A percentile compares a stretch with the other conserved stretches of the same genome.
phyloP scores from a whole-genome alignment of 1,139 yeast species.

The Yamadazyma friedrichii region DNA sequence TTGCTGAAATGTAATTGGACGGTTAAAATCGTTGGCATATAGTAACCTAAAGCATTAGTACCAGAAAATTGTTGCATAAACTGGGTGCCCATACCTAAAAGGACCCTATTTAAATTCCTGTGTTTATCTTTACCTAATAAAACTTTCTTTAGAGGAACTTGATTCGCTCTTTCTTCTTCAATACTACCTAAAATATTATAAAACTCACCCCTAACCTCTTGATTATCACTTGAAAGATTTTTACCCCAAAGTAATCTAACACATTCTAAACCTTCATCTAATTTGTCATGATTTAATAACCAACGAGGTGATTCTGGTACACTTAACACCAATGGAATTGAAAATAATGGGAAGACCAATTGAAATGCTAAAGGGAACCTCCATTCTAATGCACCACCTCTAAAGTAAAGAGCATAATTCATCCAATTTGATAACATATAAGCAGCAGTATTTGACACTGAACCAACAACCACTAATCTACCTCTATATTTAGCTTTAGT shows the following conservation, averaged over 20 bases:
- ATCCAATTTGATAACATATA: constrained; percentile 23
- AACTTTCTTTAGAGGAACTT: constrained; percentile 13
- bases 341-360: constrained; percentile 24
- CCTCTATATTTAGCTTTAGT: constrained; percentile 33
- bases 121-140: constrained; percentile 14
- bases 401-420: constrained; percentile 22
- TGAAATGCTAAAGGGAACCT: constrained; percentile 31
- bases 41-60: constrained; percentile 40
- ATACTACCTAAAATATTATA: constrained; percentile 16
- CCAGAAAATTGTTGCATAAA: constrained; percentile 43
- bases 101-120: constrained; percentile 28
- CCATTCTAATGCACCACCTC: constrained; percentile 24
- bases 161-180: constrained; percentile 15
- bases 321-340: constrained; percentile 19
- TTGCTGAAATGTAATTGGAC: constrained; percentile 28
- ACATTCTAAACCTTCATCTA: constrained; percentile 16
- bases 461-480: constrained; percentile 29
- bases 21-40: constrained; percentile 33
- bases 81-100: constrained; percentile 37
- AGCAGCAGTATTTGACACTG: constrained; percentile 27
- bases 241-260: constrained; percentile 16
- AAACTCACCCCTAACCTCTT: constrained; percentile 13
- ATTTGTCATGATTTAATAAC: constrained; percentile 23
- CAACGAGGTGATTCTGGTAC: constrained; percentile 51
- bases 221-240: constrained; percentile 8